Base-by-base conservation (phyloP, 169 alveolate species). In the Cryptosporidium canis region DNA sequence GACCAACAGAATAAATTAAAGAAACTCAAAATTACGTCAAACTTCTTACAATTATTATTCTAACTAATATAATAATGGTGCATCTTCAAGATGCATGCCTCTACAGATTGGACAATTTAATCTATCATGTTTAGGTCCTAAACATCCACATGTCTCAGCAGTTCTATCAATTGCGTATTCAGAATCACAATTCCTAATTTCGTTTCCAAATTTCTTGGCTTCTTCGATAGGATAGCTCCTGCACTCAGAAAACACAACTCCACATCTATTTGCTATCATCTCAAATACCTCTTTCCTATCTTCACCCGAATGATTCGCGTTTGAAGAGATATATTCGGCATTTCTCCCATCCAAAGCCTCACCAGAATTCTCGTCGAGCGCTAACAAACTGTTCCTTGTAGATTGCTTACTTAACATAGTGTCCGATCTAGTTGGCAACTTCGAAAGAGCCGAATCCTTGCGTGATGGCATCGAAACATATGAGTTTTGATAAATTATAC, bases 71-170 rank as follows among this genome's bases (percentile, higher is more conserved):
- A 77, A 77, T 41, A 77, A 61, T 39, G 87, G 87, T 24, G 87
- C 87, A 24, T 77, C 87, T 24, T 77, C 87, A 8, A 77, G 55
- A 45, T 77, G 87, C 87, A 77, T 77, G 3, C 87, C 87, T 41
- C 64, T 77, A 63, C 87, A 77, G 31, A 77, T 61, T 35, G 70
- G 70, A 58, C 87, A 77, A 29, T 55, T 77, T 31, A 77, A 43
- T 24, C 87, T 27, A 63, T 77, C 87, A 43, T 77, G 87, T 27
- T 63, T 77, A 41, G 87, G 87, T 14, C 87, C 87, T 45, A 77
- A 77, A 58, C 87, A 77, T 21, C 87, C 87, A 33, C 87, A 77
- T 8, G 71, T 56, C 18, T 55, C 87, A 4, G 87, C 72, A 29
- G 87, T 77, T 37, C 58, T 77, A 44, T 77, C 63, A 39, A 55